phyloP scores from a whole-genome alignment of 176 grass and related monocot species.

The Ensete glaucum region DNA sequence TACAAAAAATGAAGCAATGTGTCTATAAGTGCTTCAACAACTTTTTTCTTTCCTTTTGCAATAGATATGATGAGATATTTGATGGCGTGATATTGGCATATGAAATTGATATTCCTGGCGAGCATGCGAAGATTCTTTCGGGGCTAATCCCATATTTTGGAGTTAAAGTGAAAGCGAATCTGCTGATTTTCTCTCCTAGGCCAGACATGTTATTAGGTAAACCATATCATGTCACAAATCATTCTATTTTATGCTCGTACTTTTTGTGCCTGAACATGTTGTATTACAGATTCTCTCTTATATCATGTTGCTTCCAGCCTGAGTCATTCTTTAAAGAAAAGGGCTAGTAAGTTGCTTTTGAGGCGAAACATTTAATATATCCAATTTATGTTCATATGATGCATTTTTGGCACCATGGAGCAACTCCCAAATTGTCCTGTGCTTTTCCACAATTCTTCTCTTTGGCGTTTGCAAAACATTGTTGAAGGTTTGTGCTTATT shows the following conservation, averaged over 20 bases:
- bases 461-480: too few species aligned
- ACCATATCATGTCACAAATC: not conserved
- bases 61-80: slow-evolving; percentile 70
- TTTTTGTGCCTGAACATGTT: not conserved
- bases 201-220: slow-evolving; percentile 68
- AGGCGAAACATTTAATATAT: too few species aligned
- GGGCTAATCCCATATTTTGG: slow-evolving; percentile 67
- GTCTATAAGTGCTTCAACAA: not conserved
- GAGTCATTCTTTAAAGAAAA: too few species aligned
- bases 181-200: slow-evolving; percentile 74
- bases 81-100: slow-evolving; percentile 64
- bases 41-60: not conserved
- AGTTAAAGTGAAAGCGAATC: slow-evolving; percentile 30
- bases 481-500: not conserved
- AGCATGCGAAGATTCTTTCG: slow-evolving; percentile 45
- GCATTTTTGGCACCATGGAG: too few species aligned
- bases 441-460: too few species aligned
- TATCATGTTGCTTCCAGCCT: not conserved
- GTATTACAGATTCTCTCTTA: not conserved
- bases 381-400: too few species aligned
- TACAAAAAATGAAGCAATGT: too few species aligned
- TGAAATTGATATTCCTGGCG: slow-evolving; percentile 18
- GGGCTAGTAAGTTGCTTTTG: too few species aligned
- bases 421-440: too few species aligned
- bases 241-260: not conserved